Evolutionary conservation across 257 asterid species (phyloP), one percentile per base, ranked within the genome.

Genomic region (Apocynum venetum): DNA sequence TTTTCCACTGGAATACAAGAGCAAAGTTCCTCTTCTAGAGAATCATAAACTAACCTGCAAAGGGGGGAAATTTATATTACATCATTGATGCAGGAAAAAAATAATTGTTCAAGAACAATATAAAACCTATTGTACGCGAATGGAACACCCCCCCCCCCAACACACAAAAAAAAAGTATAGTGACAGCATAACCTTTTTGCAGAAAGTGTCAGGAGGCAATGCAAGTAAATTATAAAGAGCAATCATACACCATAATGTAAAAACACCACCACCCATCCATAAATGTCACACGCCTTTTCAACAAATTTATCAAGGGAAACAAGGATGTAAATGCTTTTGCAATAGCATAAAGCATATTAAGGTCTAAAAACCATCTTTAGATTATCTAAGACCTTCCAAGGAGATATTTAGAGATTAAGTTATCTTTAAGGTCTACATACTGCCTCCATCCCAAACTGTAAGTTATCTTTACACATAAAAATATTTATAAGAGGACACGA

Each of bases 1-100:
- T 48, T 77, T n/a, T 55, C 80, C 57, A 66, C 48, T 71, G 81
- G 77, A 75, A 49, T 51, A 74, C 96, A 91, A 72, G 92, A 86
- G 82, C 97, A 92, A 73, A 88, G 90, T 74, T 87, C 93, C 82
- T 83, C 89, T 78, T 86, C 89, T 20, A 89, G 88, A 15, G 87
- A 87, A 85, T 81, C 85, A 79, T 81, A 82, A 47, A 73, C 73
- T 56, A 80, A 70, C 87, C 97, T 92, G 91, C 82, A 86, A 31
- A 56, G 59, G 73, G 19, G 74, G 38, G 77, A 72, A 70, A 80
- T 3, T 31, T 53, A 59, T 19, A 75, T 55, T 68, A 76, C 53
- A 44, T 51, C 49, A 66, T 43, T 64, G 74, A 19, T 70, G 67
- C 59, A 48, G 41, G 57, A 73, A 75, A 73, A 76, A 17, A 66